phyloP scores from a whole-genome alignment of 2,329 filamentous ascomycete genomes.

The Alternaria incomplexa region DNA sequence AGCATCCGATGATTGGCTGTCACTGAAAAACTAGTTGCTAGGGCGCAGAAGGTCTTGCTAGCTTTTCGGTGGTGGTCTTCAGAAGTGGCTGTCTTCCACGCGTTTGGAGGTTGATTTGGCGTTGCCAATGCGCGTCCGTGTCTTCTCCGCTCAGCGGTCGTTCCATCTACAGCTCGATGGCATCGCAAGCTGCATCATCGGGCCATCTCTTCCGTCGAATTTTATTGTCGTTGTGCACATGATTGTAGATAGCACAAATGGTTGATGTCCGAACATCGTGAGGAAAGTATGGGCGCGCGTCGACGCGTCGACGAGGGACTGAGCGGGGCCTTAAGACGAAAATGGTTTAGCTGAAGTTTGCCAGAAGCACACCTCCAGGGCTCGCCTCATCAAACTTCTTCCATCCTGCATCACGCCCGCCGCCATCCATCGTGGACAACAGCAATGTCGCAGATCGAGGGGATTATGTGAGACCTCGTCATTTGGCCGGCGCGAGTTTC shows the following conservation, averaged over 20 bases:
- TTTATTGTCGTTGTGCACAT: background rate
- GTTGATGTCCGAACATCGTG: background rate
- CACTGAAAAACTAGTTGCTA: background rate
- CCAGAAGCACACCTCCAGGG: background rate
- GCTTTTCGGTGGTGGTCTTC: background rate
- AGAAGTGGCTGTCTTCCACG: background rate
- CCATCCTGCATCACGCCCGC: background rate
- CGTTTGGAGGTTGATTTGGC: background rate
- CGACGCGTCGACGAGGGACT: background rate
- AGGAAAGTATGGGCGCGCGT: background rate
- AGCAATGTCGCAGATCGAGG: background rate
- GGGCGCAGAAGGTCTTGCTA: background rate
- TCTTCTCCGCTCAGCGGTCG: background rate
- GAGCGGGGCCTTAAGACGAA: background rate
- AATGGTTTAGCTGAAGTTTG: background rate
- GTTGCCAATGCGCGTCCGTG: background rate
- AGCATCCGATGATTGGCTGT: background rate
- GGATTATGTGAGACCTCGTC: background rate
- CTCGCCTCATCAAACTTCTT: background rate
- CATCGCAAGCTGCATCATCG: background rate
- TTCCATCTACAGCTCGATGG: background rate
- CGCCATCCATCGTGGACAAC: too few relatives aligned
- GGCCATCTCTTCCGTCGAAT: background rate
- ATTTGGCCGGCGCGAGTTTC: too few relatives aligned
- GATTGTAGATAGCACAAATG: accelerated